These are phyloP conservation scores for Zopfochytrium polystomum DNA, from an alignment of 371 early-diverging fungal species.

Conservation along the genomic window DNA sequence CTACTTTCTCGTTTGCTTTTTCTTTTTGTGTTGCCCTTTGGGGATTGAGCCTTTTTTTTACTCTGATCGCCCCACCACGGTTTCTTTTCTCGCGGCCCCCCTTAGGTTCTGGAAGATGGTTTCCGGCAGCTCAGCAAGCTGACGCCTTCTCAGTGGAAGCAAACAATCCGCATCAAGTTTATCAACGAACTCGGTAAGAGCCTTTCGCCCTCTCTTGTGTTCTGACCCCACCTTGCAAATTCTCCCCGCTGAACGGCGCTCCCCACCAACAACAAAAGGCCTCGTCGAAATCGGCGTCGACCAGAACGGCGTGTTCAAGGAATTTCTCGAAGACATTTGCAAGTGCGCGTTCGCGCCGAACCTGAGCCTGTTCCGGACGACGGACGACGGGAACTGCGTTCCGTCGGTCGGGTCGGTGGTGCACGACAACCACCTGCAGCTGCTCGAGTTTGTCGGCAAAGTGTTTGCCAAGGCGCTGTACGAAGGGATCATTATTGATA, in stretches of 20 bases:
- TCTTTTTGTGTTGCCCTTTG: slow-evolving; percentile 1
- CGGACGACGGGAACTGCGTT: slow-evolving; percentile 61
- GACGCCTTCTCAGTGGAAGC: slow-evolving; percentile 38
- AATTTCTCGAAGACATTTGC: slow-evolving; percentile 75
- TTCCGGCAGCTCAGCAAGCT: slow-evolving; percentile 21
- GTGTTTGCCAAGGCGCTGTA: slow-evolving; percentile 93
- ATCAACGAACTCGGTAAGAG: slow-evolving; percentile 41
- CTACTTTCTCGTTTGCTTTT: background rate
- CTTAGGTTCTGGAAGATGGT: slow-evolving; percentile 36
- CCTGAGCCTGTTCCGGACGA: slow-evolving; percentile 73
- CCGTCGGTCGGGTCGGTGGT: slow-evolving; percentile 15
- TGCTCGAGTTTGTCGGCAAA: slow-evolving; percentile 83
- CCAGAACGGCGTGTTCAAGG: slow-evolving; percentile 82
- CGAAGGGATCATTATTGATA: slow-evolving; percentile 89
- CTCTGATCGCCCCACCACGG: background rate
- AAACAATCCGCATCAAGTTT: slow-evolving; percentile 31
- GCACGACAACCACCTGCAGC: slow-evolving; percentile 58
- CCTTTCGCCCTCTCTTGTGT: background rate
- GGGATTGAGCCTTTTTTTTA: background rate
- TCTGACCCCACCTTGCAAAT: background rate
- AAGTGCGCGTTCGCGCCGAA: slow-evolving; percentile 79
- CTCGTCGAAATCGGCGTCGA: slow-evolving; percentile 90
- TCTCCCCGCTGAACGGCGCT: background rate
- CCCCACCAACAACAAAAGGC: slow-evolving; percentile 57
- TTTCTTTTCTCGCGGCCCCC: background rate